Evolutionary conservation across 2,329 filamentous ascomycete species (phyloP), one percentile per base, ranked within the genome.

Genomic region (Emmonsiellopsis sp.): DNA sequence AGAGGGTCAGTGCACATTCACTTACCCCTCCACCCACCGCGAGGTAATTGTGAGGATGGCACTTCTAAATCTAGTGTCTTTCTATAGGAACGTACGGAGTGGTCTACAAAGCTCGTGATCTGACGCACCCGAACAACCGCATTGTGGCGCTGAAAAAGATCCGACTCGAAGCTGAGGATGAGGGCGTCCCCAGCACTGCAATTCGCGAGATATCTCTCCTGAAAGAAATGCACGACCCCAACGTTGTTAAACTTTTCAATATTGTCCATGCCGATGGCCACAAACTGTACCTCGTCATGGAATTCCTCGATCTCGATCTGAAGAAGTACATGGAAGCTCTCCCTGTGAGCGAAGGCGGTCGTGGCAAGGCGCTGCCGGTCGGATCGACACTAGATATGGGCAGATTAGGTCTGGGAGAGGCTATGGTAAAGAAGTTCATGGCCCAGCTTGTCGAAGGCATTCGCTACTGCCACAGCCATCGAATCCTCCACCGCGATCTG

Each of bases 291-390:
- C 85, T 95, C 47, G 90, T 95, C 61, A 87, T 91, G 59, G 90
- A 95, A 69, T 95, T 88, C 71, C 85, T 95, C 61, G 90, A 95
- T 65, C 79, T 92, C 54, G 90, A 95, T 64, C 77, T 95, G 62
- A 95, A 95, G 77, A 95, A 94, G 71, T 95, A 94, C 72, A 95
- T 95, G 89, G 90, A 95, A 71, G 82, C 89, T 6, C 79, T 95
- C 43, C 89, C 89, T 3, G 84, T 92, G 55, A 85, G 79, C 64
- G 87, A 94, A 64, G 89, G 89, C 61, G 89, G 89, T 42, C 83
- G 89, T 55, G 89, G 88, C 63, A 93, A 91, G 74, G 81, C 88
- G 42, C 76, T 95, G 49, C 90, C 90, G 7, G 87, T 92, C 61
- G 88, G 87, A 48, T 81, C 85, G 45, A 81, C 80, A 21, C 68